These are phyloP conservation scores for Rhizopus stolonifer DNA, from an alignment of 371 early-diverging fungal species.

Conservation along the genomic window DNA sequence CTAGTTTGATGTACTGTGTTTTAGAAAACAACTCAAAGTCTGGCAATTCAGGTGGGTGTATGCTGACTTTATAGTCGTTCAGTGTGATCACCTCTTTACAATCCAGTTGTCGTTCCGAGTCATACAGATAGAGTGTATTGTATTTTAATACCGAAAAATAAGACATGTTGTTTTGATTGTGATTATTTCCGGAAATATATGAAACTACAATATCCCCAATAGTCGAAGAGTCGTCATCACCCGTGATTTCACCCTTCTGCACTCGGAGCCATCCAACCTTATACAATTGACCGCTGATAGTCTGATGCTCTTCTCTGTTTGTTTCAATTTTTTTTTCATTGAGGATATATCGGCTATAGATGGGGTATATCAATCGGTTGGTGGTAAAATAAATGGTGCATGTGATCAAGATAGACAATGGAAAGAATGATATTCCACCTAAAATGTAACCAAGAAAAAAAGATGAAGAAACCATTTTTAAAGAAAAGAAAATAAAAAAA, in stretches of 20 bases:
- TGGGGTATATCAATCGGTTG: background rate
- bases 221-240: slow-evolving; percentile 24
- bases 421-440: slow-evolving; percentile 49
- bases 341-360: background rate
- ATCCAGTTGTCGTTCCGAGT: slow-evolving; percentile 77
- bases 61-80: slow-evolving; percentile 61
- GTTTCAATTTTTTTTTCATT: background rate
- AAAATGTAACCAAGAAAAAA: slow-evolving; percentile 23
- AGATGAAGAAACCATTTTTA: slow-evolving; percentile 6
- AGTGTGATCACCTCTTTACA: slow-evolving; percentile 76
- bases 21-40: slow-evolving; percentile 63
- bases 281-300: slow-evolving; percentile 23
- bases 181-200: slow-evolving; percentile 31
- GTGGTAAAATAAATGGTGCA: background rate
- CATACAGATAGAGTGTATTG: slow-evolving; percentile 81
- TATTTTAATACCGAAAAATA: slow-evolving; percentile 81
- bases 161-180: slow-evolving; percentile 40
- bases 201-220: slow-evolving; percentile 44
- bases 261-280: slow-evolving; percentile 55
- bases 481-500: background rate
- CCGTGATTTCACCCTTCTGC: slow-evolving; percentile 25
- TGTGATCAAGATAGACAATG: slow-evolving; percentile 10
- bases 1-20: slow-evolving; percentile 53
- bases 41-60: slow-evolving; percentile 61
- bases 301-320: slow-evolving; percentile 1